phyloP scores from a whole-genome alignment of 306 rosid species.

The Cicer cuneatum region DNA sequence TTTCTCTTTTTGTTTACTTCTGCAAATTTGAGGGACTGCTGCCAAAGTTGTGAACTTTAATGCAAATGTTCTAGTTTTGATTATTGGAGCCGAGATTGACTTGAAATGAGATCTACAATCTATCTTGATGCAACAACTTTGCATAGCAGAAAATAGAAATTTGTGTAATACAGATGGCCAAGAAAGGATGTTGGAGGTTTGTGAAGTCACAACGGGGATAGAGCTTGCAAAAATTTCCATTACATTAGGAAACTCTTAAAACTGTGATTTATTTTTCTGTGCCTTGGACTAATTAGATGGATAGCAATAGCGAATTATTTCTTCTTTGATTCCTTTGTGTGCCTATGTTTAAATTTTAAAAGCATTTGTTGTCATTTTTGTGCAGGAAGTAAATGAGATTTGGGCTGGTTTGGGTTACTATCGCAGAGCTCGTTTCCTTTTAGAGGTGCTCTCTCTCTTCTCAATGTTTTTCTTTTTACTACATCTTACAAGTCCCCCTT shows the following conservation, averaged over 20 bases:
- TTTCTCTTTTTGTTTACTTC: not conserved
- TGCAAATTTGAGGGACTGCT: conserved; percentile 7
- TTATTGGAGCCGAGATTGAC: not conserved
- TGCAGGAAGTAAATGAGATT: conserved; percentile 92
- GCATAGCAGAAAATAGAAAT: not conserved
- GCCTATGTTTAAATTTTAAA: not conserved
- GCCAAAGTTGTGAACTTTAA: not conserved
- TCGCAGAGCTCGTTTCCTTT: conserved; percentile 88
- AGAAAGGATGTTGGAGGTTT: conserved; percentile 23
- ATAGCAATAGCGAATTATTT: conserved; percentile 24
- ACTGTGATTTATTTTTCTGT: not conserved
- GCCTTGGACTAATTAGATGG: conserved; percentile 17
- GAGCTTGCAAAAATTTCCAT: not conserved
- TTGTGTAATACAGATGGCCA: not conserved
- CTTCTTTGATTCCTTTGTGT: conserved; percentile 22
- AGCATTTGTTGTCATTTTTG: conserved; percentile 20
- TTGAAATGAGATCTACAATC: conserved; percentile 3
- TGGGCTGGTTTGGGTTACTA: conserved; percentile 98
- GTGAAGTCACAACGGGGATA: conserved; percentile 5
- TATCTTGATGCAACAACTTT: not conserved
- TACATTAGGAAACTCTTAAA: not conserved
- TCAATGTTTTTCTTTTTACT: conserved; percentile 17
- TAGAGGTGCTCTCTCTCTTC: conserved; percentile 61
- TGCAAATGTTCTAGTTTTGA: not conserved
- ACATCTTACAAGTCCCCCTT: too few species aligned